A percentile compares a stretch with the other conserved stretches of the same genome.
phyloP scores from a whole-genome alignment of 306 rosid species.

The Fagus crenata region DNA sequence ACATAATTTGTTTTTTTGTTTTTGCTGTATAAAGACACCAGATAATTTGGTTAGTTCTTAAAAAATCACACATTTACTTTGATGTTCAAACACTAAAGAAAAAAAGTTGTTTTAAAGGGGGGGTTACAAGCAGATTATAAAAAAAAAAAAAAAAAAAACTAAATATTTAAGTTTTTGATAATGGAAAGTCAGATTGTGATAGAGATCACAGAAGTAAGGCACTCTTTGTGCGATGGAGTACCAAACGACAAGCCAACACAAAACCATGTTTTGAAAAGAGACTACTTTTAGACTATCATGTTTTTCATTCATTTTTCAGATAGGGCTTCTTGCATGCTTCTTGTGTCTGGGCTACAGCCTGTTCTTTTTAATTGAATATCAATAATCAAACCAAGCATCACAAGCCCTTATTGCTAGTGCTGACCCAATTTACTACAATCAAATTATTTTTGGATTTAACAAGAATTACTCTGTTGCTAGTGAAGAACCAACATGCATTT shows the following conservation, averaged over 20 bases:
- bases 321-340: neutral
- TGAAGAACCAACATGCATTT: constrained; percentile 13
- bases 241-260: neutral
- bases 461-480: neutral
- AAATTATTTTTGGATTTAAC: neutral
- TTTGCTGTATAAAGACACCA: too few species aligned
- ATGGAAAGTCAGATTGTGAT: neutral
- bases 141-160: neutral
- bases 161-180: neutral
- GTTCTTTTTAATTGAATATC: neutral
- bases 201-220: neutral
- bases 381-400: neutral
- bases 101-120: neutral
- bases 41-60: neutral
- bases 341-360: neutral
- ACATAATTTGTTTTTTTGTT: neutral
- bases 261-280: neutral
- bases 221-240: neutral
- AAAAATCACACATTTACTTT: neutral
- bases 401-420: neutral
- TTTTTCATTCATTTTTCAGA: neutral
- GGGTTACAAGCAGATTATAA: neutral
- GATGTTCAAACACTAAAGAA: neutral
- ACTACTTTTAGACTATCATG: neutral
- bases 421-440: neutral